Conservation (phyloP, 305 asterid species). For the Solanum hybrid region DNA sequence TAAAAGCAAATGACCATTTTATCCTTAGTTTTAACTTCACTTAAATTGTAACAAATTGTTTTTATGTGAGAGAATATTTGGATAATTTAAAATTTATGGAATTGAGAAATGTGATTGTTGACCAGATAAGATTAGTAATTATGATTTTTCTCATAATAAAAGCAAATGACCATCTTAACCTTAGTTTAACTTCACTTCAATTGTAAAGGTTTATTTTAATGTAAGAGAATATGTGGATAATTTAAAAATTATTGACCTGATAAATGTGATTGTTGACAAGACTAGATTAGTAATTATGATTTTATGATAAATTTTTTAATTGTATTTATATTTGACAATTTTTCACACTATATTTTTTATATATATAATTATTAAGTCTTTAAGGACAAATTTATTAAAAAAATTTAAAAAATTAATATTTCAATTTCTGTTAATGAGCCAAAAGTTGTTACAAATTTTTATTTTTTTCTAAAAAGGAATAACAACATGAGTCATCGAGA, state of each 20-base stretch:
- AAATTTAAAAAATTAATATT: too few species aligned
- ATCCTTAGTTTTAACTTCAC: neutral
- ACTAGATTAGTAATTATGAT: neutral
- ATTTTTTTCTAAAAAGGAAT: too few species aligned
- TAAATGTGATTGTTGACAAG: neutral
- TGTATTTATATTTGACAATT: neutral
- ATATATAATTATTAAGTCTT: neutral
- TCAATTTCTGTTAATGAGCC: neutral
- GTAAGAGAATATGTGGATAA: neutral
- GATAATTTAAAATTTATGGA: too few species aligned
- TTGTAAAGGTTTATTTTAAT: neutral
- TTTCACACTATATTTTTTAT: neutral
- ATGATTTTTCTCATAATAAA: neutral
- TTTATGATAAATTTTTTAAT: too few species aligned
- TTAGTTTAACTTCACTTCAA: neutral
- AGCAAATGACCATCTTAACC: neutral
- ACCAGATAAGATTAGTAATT: too few species aligned
- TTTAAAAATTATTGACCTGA: neutral
- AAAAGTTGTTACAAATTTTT: too few species aligned
- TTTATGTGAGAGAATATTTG: neutral
- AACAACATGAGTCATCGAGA: too few species aligned
- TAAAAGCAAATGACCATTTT: neutral
- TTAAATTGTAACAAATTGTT: neutral
- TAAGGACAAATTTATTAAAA: neutral
- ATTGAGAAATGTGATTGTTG: neutral